These are phyloP conservation scores for Paramecium sexaurelia DNA, from an alignment of 73 alveolate species.

Conservation along the genomic window DNA sequence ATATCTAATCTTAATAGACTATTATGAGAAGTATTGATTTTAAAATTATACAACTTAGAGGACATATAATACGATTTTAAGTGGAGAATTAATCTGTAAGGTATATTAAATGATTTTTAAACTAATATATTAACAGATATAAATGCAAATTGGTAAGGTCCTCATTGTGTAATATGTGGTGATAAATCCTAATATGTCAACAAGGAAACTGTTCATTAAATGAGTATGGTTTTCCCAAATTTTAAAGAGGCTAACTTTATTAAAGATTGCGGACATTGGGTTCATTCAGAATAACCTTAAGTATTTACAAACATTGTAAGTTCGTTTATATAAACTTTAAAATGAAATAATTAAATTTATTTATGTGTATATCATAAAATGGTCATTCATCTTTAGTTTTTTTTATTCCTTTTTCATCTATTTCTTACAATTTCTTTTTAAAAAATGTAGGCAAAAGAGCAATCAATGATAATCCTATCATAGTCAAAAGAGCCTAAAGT, in stretches of 20 bases:
- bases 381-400: background rate
- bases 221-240: slow-evolving; percentile 51
- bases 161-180: slow-evolving; percentile 53
- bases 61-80: background rate
- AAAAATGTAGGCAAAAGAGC: slow-evolving; percentile 3
- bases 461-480: background rate
- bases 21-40: background rate
- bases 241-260: slow-evolving; percentile 47
- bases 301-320: slow-evolving; percentile 26
- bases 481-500: background rate
- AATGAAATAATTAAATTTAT: background rate
- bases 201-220: background rate
- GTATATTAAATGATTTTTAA: slow-evolving; percentile 31
- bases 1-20: background rate
- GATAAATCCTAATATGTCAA: slow-evolving; percentile 55
- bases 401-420: background rate
- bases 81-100: slow-evolving; percentile 56
- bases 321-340: background rate
- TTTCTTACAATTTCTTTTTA: background rate
- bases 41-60: background rate
- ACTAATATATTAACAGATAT: slow-evolving; percentile 39
- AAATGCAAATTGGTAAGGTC: slow-evolving; percentile 34
- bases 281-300: slow-evolving; percentile 58
- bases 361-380: background rate
- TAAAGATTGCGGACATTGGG: slow-evolving; percentile 68